Percentiles rank a stretch among this genome's conserved stretches.
Conservation (phyloP, 2,329 filamentous ascomycete genomes). For the Fusarium sp. region DNA sequence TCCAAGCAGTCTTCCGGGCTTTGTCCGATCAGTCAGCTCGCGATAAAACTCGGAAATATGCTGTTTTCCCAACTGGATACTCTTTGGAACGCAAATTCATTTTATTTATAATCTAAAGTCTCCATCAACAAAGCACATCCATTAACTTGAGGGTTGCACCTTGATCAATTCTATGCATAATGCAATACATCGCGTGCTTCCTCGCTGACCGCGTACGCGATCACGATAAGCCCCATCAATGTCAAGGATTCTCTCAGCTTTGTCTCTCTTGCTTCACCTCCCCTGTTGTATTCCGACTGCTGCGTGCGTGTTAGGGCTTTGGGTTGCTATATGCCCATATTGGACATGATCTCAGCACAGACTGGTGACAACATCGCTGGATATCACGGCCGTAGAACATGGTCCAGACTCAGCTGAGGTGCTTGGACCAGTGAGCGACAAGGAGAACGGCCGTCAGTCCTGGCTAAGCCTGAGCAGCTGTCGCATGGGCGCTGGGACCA, state of each 20-base stretch:
- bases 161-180: constrained; percentile 10
- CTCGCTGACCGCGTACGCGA: not conserved
- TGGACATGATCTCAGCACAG: constrained; percentile 14
- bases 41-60: too few relatives aligned
- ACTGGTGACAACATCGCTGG: constrained; percentile 3
- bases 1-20: too few relatives aligned
- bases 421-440: constrained; percentile 38
- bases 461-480: constrained; percentile 16
- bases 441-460: constrained; percentile 19
- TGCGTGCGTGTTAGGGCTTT: constrained; percentile 27
- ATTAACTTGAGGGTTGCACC: constrained; percentile 10
- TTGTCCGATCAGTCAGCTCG: too few relatives aligned
- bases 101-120: not conserved
- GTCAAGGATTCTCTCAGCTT: constrained; percentile 16
- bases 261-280: constrained; percentile 15
- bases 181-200: constrained; percentile 1
- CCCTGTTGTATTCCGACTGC: constrained; percentile 13
- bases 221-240: constrained; percentile 11
- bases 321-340: not conserved
- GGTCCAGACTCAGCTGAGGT: constrained; percentile 49
- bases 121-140: not conserved
- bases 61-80: not conserved
- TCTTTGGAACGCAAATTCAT: constrained; percentile 5
- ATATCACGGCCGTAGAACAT: constrained; percentile 26
- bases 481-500: constrained; percentile 23